Base-by-base conservation (phyloP, 2,329 filamentous ascomycete species). In the Anthostomella pinea region DNA sequence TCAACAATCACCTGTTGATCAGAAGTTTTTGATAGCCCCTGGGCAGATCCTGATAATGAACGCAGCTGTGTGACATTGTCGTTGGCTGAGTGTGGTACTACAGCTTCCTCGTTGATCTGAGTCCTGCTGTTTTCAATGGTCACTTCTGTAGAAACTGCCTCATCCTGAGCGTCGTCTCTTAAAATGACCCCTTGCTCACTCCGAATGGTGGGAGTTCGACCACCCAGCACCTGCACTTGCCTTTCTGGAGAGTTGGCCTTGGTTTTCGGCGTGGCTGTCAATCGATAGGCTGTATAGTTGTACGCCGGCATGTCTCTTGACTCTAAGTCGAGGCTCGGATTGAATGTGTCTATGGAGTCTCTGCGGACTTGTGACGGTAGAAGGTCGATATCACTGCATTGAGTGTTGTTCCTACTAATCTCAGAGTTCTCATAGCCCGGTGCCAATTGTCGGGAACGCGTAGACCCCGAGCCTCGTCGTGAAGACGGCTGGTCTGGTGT, bases 171-270 rank as follows among this genome's bases (percentile, higher is more conserved):
- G 18, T 54, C 54, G 21, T 56, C 51, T 36, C 51, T 48, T 33
- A 59, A 33, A 29, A 60, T 59, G 4, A 60, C 45, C 4, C 55
- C 57, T 38, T 59, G 53, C 28, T 61, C 57, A 25, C 56, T 61
- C 33, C 48, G 49, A 35, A 60, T 59, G 16, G 57, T 56, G 10
- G 53, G 52, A 14, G 51, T 39, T 10, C 36, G 38, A 14, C 48
- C 48, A n/a, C 43, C 47, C 35, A 52, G 45, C 7, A 59, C 48
- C 22, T 59, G 49, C 2, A 59, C 53, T 9, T 52, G 53, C 21
- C 43, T 48, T 31, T 49, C 46, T 25, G 49, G 56, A 4, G 52
- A 53, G 15, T 51, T 52, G 19, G 41, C 45, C 30, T 54, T 52
- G 8, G 52, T 49, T 32, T 53, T 56, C 14, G 51, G 41, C 7